Conservation (phyloP, 2,329 filamentous ascomycete species). For the Trichoderma breve region DNA sequence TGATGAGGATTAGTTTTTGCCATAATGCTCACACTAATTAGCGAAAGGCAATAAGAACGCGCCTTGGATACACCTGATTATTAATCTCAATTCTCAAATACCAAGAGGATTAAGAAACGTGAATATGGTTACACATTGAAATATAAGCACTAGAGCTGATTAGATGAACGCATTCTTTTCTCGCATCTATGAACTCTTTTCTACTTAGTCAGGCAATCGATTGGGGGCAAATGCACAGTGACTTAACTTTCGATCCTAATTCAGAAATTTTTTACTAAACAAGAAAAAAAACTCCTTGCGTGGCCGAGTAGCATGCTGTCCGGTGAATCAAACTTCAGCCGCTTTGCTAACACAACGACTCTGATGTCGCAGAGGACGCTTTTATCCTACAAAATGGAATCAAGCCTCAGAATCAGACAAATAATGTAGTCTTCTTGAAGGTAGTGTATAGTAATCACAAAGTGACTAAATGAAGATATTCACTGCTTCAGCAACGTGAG, state of each 20-base stretch:
- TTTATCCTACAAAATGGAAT: background rate
- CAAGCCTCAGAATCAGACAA: background rate
- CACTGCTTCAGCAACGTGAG: background rate
- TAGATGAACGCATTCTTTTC: background rate
- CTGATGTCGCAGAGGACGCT: background rate
- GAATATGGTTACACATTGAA: background rate
- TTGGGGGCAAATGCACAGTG: background rate
- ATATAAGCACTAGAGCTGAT: background rate
- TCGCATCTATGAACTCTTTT: background rate
- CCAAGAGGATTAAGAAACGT: background rate
- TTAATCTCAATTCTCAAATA: background rate
- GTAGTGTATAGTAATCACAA: background rate
- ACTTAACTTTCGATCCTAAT: background rate
- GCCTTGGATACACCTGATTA: background rate
- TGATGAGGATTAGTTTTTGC: background rate
- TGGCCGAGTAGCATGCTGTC: background rate
- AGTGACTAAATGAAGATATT: background rate
- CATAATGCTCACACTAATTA: background rate
- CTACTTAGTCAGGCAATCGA: background rate
- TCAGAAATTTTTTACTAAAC: background rate
- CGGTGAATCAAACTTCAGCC: background rate
- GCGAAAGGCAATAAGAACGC: background rate
- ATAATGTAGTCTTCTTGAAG: background rate
- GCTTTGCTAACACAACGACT: background rate
- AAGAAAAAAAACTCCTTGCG: background rate